Evolutionary conservation across 139 green algal species (phyloP).

Genomic region (Picochlorum sp.): DNA sequence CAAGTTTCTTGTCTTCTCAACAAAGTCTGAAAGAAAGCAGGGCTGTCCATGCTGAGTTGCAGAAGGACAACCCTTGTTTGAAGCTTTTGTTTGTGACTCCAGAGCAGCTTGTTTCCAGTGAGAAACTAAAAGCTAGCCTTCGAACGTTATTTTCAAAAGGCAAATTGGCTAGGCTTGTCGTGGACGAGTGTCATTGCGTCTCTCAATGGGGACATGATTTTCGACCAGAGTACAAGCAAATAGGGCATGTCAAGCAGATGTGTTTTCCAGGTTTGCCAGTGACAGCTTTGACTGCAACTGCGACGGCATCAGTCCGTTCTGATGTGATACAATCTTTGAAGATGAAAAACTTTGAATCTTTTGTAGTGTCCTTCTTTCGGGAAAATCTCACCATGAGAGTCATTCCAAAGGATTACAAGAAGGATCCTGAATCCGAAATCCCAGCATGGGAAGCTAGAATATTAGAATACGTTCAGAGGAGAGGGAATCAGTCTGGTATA

Average conservation of each 20-base stretch:
- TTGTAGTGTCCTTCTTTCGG: slow-evolving; percentile 63
- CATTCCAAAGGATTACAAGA: slow-evolving; percentile 40
- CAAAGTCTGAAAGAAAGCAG: slow-evolving; percentile 40
- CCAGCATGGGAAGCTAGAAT: slow-evolving; percentile 23
- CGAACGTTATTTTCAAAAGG: slow-evolving; percentile 16
- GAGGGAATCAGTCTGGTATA: slow-evolving; percentile 56
- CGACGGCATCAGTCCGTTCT: slow-evolving; percentile 52
- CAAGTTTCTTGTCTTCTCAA: slow-evolving; percentile 66
- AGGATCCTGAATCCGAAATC: slow-evolving; percentile 21
- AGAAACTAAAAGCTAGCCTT: slow-evolving; percentile 22
- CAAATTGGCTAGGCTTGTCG: slow-evolving; percentile 53
- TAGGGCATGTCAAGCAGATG: slow-evolving; percentile 39
- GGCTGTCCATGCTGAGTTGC: slow-evolving; percentile 59
- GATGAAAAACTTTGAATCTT: slow-evolving; percentile 35
- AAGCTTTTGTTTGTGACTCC: slow-evolving; percentile 88
- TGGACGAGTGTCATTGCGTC: slow-evolving; percentile 75
- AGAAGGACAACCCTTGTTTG: slow-evolving; percentile 41
- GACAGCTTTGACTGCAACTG: slow-evolving; percentile 66
- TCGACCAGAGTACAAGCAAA: slow-evolving; percentile 60
- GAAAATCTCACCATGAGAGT: slow-evolving; percentile 23
- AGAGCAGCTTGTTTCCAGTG: slow-evolving; percentile 48
- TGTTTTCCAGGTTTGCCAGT: slow-evolving; percentile 44
- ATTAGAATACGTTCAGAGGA: slow-evolving; percentile 30
- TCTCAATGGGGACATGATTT: slow-evolving; percentile 72
- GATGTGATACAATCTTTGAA: slow-evolving; percentile 62